Base-by-base conservation (phyloP, 352 stramenopile species). In the Paralagenidium karlingii region DNA sequence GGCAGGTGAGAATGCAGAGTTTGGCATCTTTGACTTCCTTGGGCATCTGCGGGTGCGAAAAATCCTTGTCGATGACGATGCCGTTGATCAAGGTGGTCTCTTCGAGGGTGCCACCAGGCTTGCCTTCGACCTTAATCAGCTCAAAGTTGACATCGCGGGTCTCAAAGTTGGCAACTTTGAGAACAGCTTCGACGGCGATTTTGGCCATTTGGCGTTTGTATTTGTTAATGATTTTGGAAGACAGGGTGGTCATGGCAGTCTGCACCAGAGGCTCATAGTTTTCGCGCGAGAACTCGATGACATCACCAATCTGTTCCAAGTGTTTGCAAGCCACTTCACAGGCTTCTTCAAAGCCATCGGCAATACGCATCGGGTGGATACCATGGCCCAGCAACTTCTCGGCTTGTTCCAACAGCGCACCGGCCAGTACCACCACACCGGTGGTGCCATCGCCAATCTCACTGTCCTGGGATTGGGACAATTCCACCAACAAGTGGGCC, bases 401-500 rank as follows among this genome's bases (percentile, higher is more conserved):
- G 5, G 92, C 94, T 66, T 99, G 94, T 63, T 98, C 93, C 32
- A 99, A 58, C 44, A 99, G 62, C 15, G 94, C 80, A 15, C 96
- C 96, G 10, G 96, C 96, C 20, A 99, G 77, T 15, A 99, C 96
- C 3, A 99, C 96, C 7, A 99, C 96, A 24, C 96, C 95, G 0
- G 96, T 99, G n/a, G 96, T 99, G 34, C 96, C 96, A 58, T 99
- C 96, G 26, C 96, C 96, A 54, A 99, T 99, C 79, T 99, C 96
- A 47, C 99, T 94, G 71, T 99, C 96, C 74, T 99, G 96, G 25
- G 91, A 98, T 57, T 96, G 80, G 24, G 86, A 97, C 13, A 99
- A 73, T 74, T 99, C 96, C 33, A 99, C 96, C 40, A 99, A 82
- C 52, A 99, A 63, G 53, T 97, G 92, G 13, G 95, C 96, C 21